Evolutionary conservation across 1,139 yeast genomes (phyloP).

Genomic region (Zygosaccharomyces sapae): DNA sequence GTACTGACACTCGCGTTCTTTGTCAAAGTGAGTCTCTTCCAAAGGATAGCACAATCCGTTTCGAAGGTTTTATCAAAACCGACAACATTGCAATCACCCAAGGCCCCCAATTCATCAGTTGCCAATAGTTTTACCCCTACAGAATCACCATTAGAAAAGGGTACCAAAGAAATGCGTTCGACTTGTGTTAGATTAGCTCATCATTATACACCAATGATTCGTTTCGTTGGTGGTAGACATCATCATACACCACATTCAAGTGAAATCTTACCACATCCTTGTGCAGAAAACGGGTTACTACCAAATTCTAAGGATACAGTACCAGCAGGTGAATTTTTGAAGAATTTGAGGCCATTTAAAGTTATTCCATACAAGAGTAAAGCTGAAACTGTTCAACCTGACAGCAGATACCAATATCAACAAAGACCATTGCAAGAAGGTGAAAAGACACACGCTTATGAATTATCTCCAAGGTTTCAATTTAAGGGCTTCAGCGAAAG

Average conservation of each 20-base stretch:
- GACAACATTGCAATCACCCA: constrained; percentile 6
- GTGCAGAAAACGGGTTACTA: constrained; percentile 42
- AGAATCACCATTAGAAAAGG: background rate
- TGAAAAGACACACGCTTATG: constrained; percentile 51
- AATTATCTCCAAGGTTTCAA: constrained; percentile 68
- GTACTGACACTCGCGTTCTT: background rate
- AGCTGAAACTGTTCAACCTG: constrained; percentile 29
- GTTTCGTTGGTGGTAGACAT: constrained; percentile 53
- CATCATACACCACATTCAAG: constrained; percentile 32
- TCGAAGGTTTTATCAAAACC: constrained; percentile 15
- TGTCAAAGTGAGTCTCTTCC: constrained; percentile 18
- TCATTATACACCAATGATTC: constrained; percentile 51
- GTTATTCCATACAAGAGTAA: constrained; percentile 38
- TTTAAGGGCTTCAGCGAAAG: constrained; percentile 54
- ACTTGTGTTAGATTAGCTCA: constrained; percentile 34
- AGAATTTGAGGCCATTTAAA: constrained; percentile 29
- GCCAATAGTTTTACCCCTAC: constrained; percentile 4
- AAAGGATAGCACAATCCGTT: constrained; percentile 14
- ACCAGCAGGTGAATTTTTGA: constrained; percentile 30
- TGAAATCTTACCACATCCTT: constrained; percentile 42
- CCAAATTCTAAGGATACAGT: constrained; percentile 39
- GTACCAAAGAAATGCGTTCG: constrained; percentile 35
- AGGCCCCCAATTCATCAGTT: constrained; percentile 2
- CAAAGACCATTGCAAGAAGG: constrained; percentile 27
- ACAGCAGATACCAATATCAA: constrained; percentile 44